Evolutionary conservation across 2,329 filamentous ascomycete genomes (phyloP), one percentile per base, ranked within the genome.

Genomic region (Niveomyces coronatus): DNA sequence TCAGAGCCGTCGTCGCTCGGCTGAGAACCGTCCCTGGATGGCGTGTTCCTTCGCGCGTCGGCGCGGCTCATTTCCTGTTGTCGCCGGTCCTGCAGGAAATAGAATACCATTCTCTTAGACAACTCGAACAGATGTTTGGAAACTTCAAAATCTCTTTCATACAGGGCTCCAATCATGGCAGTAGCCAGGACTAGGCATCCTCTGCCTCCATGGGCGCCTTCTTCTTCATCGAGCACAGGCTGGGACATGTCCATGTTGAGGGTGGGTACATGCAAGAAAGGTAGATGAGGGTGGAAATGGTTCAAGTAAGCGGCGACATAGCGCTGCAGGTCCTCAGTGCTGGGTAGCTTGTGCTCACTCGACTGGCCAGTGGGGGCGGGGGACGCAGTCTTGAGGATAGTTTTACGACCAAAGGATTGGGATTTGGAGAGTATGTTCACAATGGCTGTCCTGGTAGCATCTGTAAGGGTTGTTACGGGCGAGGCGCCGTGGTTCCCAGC

Each of bases 61-160:
- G 74, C 76, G 49, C 74, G 69, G 45, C 29, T 39, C 31, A 93
- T 80, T 54, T 93, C 87, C 37, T 83, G 82, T 57, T 88, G 89
- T 47, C 87, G 79, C 41, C 87, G 76, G 57, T 94, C 87, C 57
- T 96, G 89, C 23, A 98, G 74, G 55, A 94, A 94, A 44, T 88
- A 70, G 46, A 89, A 81, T 41, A 96, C 93, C 81, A 94, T 86
- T 62, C 87, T 93, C 67, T 95, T 95, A 34, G 88, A 85, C 54
- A 87, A 82, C 49, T 94, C 85, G 52, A 95, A 95, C 7, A 98
- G 63, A 32, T 93, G 83, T 55, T 82, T 83, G 17, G 88, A 93
- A 39, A 82, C 74, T 19, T 71, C 69, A 42, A 80, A 76, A 43
- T 96, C 88, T 53, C 81, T 76, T 62, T 95, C 89, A 61, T 94